phyloP scores from a whole-genome alignment of 148 eudicot genomes.

The Rhododendron kiyosumense region DNA sequence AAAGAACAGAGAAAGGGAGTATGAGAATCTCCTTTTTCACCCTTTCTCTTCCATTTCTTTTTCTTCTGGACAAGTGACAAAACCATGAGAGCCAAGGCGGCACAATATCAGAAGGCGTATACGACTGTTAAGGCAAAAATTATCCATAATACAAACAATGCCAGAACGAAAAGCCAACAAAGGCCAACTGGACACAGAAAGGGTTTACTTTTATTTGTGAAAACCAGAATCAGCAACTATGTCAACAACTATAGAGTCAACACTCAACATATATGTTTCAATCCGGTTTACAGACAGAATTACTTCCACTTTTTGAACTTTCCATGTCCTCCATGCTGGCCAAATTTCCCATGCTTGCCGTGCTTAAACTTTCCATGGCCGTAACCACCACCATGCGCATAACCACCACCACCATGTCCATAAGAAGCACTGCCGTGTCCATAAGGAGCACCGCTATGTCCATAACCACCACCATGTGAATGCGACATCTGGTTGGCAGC shows the following conservation, averaged over 20 bases:
- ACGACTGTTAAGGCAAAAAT: background rate
- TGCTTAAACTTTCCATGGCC: conserved; percentile 20
- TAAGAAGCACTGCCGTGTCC: background rate
- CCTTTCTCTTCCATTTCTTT: background rate
- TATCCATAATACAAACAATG: background rate
- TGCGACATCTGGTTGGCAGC: conserved; percentile 36
- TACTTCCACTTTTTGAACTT: conserved; percentile 70
- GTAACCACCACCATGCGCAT: conserved; percentile 2
- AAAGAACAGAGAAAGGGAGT: background rate
- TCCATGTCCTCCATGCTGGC: conserved; percentile 15
- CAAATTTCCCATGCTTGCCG: conserved; percentile 12
- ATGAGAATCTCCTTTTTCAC: background rate
- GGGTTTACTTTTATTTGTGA: background rate
- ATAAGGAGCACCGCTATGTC: background rate
- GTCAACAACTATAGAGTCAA: background rate
- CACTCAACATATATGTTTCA: background rate
- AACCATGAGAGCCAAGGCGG: background rate
- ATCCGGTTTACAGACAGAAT: background rate
- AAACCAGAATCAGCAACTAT: background rate
- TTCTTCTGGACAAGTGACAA: background rate
- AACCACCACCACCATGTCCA: conserved; percentile 1
- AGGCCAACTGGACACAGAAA: background rate
- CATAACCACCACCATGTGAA: conserved; percentile 7
- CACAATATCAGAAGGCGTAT: background rate
- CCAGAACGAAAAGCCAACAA: background rate